Base-by-base conservation (phyloP, 2,329 filamentous ascomycete genomes). In the Dryadomyces quercus-mongolicae region DNA sequence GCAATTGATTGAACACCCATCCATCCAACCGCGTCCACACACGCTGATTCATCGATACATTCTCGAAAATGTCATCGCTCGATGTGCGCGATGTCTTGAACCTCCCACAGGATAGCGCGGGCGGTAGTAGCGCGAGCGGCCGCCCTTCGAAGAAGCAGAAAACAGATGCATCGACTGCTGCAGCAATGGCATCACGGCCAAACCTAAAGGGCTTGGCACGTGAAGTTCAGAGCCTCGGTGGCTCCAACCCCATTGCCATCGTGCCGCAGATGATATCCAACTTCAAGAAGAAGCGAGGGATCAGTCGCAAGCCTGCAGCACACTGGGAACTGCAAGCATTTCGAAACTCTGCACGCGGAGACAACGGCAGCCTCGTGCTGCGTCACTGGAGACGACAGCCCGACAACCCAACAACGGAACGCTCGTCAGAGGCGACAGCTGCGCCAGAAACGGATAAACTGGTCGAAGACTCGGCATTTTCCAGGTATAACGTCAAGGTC, bases 41-140 rank as follows among this genome's bases (percentile, higher is more conserved):
- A 18, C 40, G 9, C 15, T 3, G 20, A 25, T 12, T 6, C 45
- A 53, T 53, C 51, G 9, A 25, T 2, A 15, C 16, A 34, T 25
- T 44, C 40, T 47, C 45, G 9, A 43, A 25, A 18, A 88, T 88
- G 84, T 77, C 84, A 57, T 85, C 85, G 59, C 80, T 83, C 67
- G 89, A 95, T 75, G 81, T 94, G 62, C 88, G 87, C 72, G 89
- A 95, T 68, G 88, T 95, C 66, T 82, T 95, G 65, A 88, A 91
- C 68, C 75, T 95, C 66, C 84, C 85, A 51, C 73, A 82, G 61
- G 84, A 82, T 36, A 70, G 73, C 57, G 62, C 70, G 5, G 42
- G 42, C 13, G 20, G 42, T 18, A 63, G 46, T n/a, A 51, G 47
- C 7, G 71, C 51, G 71, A 73, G 53, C 34, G 74, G 53, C 16